Evolutionary conservation across 2,329 filamentous ascomycete species (phyloP), one percentile per base, ranked within the genome.

Genomic region (Penicillium nordicum): DNA sequence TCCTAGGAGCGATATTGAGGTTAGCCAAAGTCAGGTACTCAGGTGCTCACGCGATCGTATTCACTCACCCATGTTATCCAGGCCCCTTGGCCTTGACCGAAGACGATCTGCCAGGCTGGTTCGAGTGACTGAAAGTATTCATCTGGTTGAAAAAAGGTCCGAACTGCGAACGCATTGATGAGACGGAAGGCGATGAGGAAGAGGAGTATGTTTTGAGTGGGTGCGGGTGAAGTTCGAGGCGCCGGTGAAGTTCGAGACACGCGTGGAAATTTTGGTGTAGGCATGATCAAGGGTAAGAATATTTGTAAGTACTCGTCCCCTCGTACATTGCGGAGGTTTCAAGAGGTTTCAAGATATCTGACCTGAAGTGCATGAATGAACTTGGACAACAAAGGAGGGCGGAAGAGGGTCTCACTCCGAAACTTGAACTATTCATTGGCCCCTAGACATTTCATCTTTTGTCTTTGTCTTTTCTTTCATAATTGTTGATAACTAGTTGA

Each of bases 131-230:
- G 94, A 69, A 94, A 99, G 79, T 90, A 97, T 75, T 99, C 94
- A 78, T 99, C 94, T 29, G 94, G 94, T 74, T 99, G 94, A 77
- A 99, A 99, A 74, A 97, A 99, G 21, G 94, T 97, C 63, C 84
- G 80, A 55, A 95, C 80, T 60, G 81, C 85, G 65, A 94, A 80
- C 32, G 91, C 87, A 76, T 96, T 96, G 71, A 89, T 73, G 62
- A 93, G 81, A 53, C 94, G 90, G 61, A 96, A 83, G 40, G 84
- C 79, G 63, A 97, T 47, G 18, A 80, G 70, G 52, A 71, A 72
- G 23, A 78, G 66, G 51, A 79, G 65, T 55, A 77, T 60, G 50
- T 63, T 65, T 41, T 54, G 45, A 34, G 58, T 27, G n/a, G 57
- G 50, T 37, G 46, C 43, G n/a, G 55, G 47, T 48, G 45, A 40